Base-by-base conservation (phyloP, 2,329 filamentous ascomycete species). In the Sodiomyces alkalinus region DNA sequence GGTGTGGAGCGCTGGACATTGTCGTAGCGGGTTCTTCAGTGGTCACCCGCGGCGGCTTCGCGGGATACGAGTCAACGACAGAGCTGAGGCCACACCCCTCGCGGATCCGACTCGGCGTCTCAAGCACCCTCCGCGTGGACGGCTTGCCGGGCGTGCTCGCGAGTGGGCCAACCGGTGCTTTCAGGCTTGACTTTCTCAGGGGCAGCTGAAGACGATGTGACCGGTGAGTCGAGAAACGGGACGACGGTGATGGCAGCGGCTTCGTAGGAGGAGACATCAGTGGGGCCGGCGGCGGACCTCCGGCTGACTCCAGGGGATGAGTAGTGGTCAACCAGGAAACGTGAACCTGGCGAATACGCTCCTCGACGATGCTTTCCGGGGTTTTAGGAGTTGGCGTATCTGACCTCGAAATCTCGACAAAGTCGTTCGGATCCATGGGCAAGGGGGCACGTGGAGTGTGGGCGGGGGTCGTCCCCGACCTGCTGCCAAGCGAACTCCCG, bases 321-420 rank as follows among this genome's bases (percentile, higher is more conserved):
- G 28, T 15, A 12, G 28, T 30, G 10, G 22, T 30, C 17, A 26
- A 7, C 22, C 22, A 26, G 2, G 22, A 20, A 7, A 26, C 17
- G 22, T 25, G 19, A 9, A 26, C 22, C 17, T 30, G 26, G 11
- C 24, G 28, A 9, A 25, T 13, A 11, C 28, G 22, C 9, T 25
- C 28, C 17, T 36, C 29, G 11, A 33, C 19, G n/a, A 23, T 24
- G 5, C 30, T 30, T 3, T 26, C 26, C 2, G 29, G 29, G 6
- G 25, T 38, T 14, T 30, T 31, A 12, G 31, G 27, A 18, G 22
- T 19, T 4, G 33, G 25, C 3, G 33, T 28, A 2, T 33, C 26
- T 7, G 32, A 29, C 4, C 27, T 32, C 8, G 36, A 26, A 12
- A 36, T 22, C n/a, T 34, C 36, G 15, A 30, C 32, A 22, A 36